Evolutionary conservation across 495 filamentous ascomycete genomes (phyloP), one percentile per base, ranked within the genome.

Genomic region (Aspergillus ostianus): DNA sequence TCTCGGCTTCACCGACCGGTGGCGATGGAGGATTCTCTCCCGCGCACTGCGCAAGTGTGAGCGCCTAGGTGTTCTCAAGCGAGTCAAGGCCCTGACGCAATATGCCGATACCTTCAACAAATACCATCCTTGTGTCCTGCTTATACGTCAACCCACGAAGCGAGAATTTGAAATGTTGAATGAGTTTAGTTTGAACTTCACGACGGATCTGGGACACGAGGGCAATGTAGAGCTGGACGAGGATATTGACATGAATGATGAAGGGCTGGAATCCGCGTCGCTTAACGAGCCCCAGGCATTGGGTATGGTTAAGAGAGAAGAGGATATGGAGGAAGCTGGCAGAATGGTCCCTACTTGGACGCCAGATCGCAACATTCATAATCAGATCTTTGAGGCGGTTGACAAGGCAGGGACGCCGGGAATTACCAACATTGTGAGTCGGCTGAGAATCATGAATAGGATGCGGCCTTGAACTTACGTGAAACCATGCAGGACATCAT

Each of bases 31-130:
- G 64, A 81, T 86, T 7, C 72, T 92, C 30, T 83, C 85, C n/a
- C 84, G 87, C 64, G 81, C 83, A 4, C 78, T 88, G 50, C 84
- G 88, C 20, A 88, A 86, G 55, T 80, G 90, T 46, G 88, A 88
- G 56, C 78, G 82, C 48, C 79, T 88, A 45, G 92, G 90, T 1
- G 83, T 86, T 32, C 63, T 93, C 32, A 83, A 83, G 56, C 85
- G 89, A 45, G 87, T 92, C 18, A 83, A 78, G 55, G 92, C 89
- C 1, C 75, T 78, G 21, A 77, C 80, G 3, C 76, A 81, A 51
- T 77, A 78, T 58, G 61, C 66, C 12, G 60, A 64, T 17, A 62
- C 64, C 5, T 51, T 60, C 26, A 64, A 75, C 6, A 66, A 65
- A 45, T 72, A 75, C 21, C 75, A 81, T 56, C 72, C 78, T 17